phyloP scores from a whole-genome alignment of 1,284 basidiomycete species.

The Clitocybe nebularis region DNA sequence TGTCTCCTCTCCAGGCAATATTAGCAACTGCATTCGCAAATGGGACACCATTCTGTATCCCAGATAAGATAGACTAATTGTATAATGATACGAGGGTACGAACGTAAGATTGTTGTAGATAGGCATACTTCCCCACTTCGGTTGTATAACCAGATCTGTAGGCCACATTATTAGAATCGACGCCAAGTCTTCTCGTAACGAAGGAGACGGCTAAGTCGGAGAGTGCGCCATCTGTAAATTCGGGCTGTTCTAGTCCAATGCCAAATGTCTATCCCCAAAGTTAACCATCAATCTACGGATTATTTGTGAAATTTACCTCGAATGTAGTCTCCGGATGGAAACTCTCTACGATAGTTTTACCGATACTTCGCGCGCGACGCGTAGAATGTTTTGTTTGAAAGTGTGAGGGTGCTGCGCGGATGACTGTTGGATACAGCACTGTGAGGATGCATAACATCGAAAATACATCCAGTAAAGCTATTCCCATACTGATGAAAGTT shows the following conservation, averaged over 20 bases:
- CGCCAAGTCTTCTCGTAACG: constrained; percentile 28
- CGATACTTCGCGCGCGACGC: too few relatives aligned
- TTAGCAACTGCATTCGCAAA: constrained; percentile 48
- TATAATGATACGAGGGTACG: constrained; percentile 13
- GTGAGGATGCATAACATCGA: too few relatives aligned
- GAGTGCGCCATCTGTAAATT: constrained; percentile 1
- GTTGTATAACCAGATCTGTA: constrained; percentile 32
- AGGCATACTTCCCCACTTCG: constrained; percentile 31
- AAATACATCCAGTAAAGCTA: too few relatives aligned
- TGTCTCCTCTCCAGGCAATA: constrained; percentile 36
- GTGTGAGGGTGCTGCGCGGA: too few relatives aligned
- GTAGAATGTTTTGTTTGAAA: too few relatives aligned
- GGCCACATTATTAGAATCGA: constrained; percentile 27
- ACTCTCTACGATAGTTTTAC: too few relatives aligned
- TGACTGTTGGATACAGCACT: too few relatives aligned
- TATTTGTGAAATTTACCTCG: too few relatives aligned
- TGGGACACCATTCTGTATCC: constrained; percentile 35
- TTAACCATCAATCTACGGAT: too few relatives aligned
- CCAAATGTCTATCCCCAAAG: constrained; percentile 1
- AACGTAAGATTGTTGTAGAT: constrained; percentile 39
- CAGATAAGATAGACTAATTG: not conserved
- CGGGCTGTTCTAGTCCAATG: too few relatives aligned
- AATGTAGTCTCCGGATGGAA: constrained; percentile 40
- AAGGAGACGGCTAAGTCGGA: constrained; percentile 31
- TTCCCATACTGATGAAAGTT: too few relatives aligned